phyloP scores from a whole-genome alignment of 768 basidiomycete genomes.

The Trametes elegans region DNA sequence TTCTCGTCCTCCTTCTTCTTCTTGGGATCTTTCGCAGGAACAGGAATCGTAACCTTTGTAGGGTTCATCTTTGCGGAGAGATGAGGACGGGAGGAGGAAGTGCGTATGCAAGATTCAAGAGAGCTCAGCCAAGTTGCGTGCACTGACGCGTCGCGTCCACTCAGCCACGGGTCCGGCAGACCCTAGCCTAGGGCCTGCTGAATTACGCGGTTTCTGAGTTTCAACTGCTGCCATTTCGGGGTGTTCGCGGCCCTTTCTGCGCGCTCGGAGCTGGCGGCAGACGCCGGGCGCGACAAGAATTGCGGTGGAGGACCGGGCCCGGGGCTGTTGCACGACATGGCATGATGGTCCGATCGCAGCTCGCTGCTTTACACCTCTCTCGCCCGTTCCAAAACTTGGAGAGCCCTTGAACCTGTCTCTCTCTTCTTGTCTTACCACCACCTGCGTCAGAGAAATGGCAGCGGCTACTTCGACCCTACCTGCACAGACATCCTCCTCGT shows the following conservation, averaged over 20 bases:
- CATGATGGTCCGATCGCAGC: conserved; percentile 14
- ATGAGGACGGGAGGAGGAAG: conserved; percentile 1
- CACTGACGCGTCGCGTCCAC: conserved; percentile 22
- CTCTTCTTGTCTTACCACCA: background rate
- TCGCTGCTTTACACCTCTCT: conserved; percentile 2
- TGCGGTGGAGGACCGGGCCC: background rate
- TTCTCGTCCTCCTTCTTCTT: conserved; percentile 62
- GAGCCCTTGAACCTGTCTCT: background rate
- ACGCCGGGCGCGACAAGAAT: conserved; percentile 2
- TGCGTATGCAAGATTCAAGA: conserved; percentile 4
- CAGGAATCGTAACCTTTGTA: conserved; percentile 53
- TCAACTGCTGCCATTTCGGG: background rate
- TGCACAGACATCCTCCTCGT: conserved; percentile 1
- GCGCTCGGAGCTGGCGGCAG: background rate
- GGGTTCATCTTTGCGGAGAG: conserved; percentile 42
- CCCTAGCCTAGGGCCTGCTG: conserved; percentile 6
- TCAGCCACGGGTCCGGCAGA: conserved; percentile 3
- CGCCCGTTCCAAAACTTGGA: too few relatives aligned
- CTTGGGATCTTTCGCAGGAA: conserved; percentile 73
- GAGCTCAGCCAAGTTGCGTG: conserved; percentile 1
- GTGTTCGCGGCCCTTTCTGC: background rate
- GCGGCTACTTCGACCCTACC: background rate
- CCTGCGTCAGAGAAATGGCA: background rate
- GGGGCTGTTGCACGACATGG: conserved; percentile 8
- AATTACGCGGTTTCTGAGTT: conserved; percentile 17